Evolutionary conservation across 331 rosid species (phyloP).

Genomic region (Stylosanthes scabra): DNA sequence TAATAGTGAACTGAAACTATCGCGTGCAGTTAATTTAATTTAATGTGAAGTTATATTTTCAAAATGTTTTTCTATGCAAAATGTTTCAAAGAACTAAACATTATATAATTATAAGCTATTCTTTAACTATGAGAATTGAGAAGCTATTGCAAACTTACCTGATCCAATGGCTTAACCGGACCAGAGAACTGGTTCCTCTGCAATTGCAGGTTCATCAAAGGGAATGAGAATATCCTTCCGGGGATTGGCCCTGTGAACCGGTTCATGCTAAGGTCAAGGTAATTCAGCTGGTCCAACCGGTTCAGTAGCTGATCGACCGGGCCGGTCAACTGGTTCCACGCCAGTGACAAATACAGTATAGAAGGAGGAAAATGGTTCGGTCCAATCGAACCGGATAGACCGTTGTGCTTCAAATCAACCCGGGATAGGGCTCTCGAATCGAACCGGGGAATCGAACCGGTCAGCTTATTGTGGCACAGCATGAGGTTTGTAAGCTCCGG

Average conservation of each 20-base stretch:
- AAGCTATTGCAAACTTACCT: not conserved
- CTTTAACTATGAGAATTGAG: not conserved
- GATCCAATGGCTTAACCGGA: slow-evolving; percentile 57
- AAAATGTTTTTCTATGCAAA: no score
- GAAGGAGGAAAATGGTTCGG: slow-evolving; percentile 74
- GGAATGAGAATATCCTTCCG: slow-evolving; percentile 75
- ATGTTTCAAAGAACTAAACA: not conserved
- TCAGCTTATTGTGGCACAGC: slow-evolving; percentile 81
- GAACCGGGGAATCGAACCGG: slow-evolving; percentile 79
- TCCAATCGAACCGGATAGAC: slow-evolving; percentile 71
- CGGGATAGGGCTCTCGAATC: slow-evolving; percentile 66
- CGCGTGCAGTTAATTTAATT: no score
- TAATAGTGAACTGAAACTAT: no score
- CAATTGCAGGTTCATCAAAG: slow-evolving; percentile 70
- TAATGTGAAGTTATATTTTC: no score
- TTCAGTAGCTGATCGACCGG: slow-evolving; percentile 62
- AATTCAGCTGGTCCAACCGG: slow-evolving; percentile 67
- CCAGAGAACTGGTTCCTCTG: slow-evolving; percentile 80
- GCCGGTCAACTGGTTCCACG: slow-evolving; percentile 82
- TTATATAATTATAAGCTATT: no score
- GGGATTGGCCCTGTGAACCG: slow-evolving; percentile 79
- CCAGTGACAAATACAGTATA: slow-evolving; percentile 79
- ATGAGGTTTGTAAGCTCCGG: slow-evolving; percentile 81
- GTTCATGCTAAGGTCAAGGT: slow-evolving; percentile 86
- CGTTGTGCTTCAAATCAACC: slow-evolving; percentile 85